Evolutionary conservation across 192 early-diverging fungal species (phyloP).

Genomic region (Coemansia sp.): DNA sequence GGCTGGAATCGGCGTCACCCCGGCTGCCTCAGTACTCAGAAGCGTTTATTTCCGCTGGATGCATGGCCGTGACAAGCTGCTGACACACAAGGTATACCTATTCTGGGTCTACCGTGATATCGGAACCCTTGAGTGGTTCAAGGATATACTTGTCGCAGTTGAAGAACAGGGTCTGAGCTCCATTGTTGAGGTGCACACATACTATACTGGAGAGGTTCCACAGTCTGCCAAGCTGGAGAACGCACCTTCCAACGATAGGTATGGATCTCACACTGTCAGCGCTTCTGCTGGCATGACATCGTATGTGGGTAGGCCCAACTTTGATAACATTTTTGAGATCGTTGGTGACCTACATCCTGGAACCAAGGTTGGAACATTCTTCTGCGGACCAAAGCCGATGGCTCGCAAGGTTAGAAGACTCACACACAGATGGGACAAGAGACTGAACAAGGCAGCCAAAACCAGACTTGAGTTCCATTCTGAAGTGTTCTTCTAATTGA

Average conservation of each 20-base stretch:
- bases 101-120: slow-evolving; percentile 80
- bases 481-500: slow-evolving; percentile 19
- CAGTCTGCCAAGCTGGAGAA: slow-evolving; percentile 44
- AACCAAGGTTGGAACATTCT: slow-evolving; percentile 79
- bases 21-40: slow-evolving; percentile 72
- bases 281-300: slow-evolving; percentile 67
- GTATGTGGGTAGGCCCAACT: slow-evolving; percentile 77
- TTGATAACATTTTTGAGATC: slow-evolving; percentile 65
- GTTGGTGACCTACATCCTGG: slow-evolving; percentile 60
- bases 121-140: slow-evolving; percentile 78
- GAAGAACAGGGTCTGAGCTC: slow-evolving; percentile 61
- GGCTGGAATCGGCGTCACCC: slow-evolving; percentile 84
- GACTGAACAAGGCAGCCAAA: slow-evolving; percentile 15
- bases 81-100: slow-evolving; percentile 70
- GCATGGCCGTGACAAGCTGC: slow-evolving; percentile 56
- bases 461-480: slow-evolving; percentile 33
- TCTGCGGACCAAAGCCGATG: slow-evolving; percentile 79
- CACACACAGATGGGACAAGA: slow-evolving; percentile 37
- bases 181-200: slow-evolving; percentile 69
- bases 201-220: slow-evolving; percentile 68
- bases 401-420: slow-evolving; percentile 57
- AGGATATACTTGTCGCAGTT: slow-evolving; percentile 67
- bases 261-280: slow-evolving; percentile 60
- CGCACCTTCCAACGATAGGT: slow-evolving; percentile 44
- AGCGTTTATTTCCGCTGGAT: slow-evolving; percentile 71